Evolutionary conservation across 139 green algal species (phyloP).

Genomic region (Picochlorum costavermella): DNA sequence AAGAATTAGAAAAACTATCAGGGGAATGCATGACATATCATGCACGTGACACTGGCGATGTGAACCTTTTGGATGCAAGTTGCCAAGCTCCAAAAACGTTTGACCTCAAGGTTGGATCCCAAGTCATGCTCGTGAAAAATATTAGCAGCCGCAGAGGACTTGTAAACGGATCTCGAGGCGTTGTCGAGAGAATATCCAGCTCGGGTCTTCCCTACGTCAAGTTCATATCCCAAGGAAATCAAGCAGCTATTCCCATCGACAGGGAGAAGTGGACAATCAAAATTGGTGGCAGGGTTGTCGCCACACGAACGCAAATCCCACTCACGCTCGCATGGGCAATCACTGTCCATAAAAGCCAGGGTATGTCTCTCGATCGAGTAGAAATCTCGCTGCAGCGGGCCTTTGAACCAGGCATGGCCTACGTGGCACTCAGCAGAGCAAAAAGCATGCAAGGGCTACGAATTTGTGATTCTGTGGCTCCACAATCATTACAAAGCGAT

Average conservation of each 20-base stretch:
- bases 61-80: conserved; percentile 17
- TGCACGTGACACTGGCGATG: conserved; percentile 26
- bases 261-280: conserved; percentile 30
- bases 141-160: conserved; percentile 32
- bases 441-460: conserved; percentile 31
- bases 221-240: neutral
- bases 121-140: conserved; percentile 47
- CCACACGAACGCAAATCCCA: conserved; percentile 37
- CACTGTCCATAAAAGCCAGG: conserved; percentile 63
- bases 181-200: conserved; percentile 29
- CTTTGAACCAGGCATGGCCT: conserved; percentile 64
- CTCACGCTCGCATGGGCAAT: conserved; percentile 60
- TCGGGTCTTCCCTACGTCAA: conserved; percentile 16
- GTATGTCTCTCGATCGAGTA: conserved; percentile 58
- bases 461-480: conserved; percentile 28
- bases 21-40: conserved; percentile 17
- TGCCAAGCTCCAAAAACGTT: conserved; percentile 25
- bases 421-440: conserved; percentile 58
- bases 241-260: conserved; percentile 20
- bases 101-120: conserved; percentile 37
- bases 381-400: conserved; percentile 35
- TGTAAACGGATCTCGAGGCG: conserved; percentile 59
- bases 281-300: conserved; percentile 12
- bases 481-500: conserved; percentile 25
- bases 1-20: conserved; percentile 26